Percentiles rank a stretch among this genome's conserved stretches.
Conservation (phyloP, 768 basidiomycete genomes). For the Cystofilobasidium macerans region DNA sequence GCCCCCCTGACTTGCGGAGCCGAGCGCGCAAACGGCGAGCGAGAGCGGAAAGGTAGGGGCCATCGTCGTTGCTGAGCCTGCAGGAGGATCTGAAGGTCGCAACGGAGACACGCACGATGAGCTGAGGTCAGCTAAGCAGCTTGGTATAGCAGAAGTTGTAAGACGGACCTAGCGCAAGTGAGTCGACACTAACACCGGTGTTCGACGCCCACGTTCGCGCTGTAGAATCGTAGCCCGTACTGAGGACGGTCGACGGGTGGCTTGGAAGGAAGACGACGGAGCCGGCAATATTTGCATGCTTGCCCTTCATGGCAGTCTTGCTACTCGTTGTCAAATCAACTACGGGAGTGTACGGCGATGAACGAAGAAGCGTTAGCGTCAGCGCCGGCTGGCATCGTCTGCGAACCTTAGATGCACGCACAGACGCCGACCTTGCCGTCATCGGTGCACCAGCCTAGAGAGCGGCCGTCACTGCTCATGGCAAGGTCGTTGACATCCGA, state of each 20-base stretch:
- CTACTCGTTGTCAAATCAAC: slow-evolving; percentile 9
- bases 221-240: slow-evolving; percentile 11
- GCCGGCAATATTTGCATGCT: slow-evolving; percentile 18
- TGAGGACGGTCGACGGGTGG: slow-evolving; percentile 8
- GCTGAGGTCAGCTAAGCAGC: not conserved
- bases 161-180: slow-evolving; percentile 5
- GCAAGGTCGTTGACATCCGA: slow-evolving; percentile 15
- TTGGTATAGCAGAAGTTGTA: no score
- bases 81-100: not conserved
- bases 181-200: not conserved
- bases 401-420: not conserved
- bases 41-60: slow-evolving; percentile 16
- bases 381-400: not conserved
- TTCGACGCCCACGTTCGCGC: slow-evolving; percentile 4
- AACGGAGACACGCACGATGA: not conserved
- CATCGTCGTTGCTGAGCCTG: slow-evolving; percentile 4
- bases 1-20: no score
- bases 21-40: not conserved
- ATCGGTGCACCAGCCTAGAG: slow-evolving; percentile 12
- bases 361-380: no score
- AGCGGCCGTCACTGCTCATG: slow-evolving; percentile 1
- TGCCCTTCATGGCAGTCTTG: slow-evolving; percentile 13
- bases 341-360: no score
- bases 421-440: slow-evolving; percentile 10
- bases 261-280: slow-evolving; percentile 9